Percentiles rank a stretch among this genome's conserved stretches.
These are phyloP conservation scores for Ceratopteris richardii DNA, from an alignment of 75 land plant genomes.

Conservation along the genomic window DNA sequence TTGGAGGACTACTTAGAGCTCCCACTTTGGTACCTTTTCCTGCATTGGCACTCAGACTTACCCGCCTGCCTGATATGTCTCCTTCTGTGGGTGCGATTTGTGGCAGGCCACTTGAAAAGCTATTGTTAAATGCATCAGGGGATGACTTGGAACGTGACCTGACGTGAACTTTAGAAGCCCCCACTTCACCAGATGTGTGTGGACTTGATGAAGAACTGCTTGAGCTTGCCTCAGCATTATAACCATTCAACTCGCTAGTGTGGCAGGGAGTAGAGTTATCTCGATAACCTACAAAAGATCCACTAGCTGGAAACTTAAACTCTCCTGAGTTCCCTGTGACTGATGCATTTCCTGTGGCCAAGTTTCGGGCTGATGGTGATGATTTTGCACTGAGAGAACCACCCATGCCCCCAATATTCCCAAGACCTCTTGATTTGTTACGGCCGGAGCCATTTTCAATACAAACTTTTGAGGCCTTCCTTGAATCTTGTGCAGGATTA, in stretches of 20 bases:
- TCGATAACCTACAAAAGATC: not conserved
- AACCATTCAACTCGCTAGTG: not conserved
- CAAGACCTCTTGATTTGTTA: slow-evolving; percentile 1
- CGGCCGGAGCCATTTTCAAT: not conserved
- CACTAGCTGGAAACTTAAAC: not conserved
- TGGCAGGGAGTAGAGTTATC: not conserved
- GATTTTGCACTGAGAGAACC: not conserved
- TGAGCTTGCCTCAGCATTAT: not conserved
- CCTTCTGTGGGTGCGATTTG: not conserved
- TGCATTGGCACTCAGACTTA: not conserved
- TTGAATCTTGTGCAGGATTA: not conserved
- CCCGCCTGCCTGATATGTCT: not conserved
- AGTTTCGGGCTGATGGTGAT: not conserved
- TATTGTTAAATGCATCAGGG: not conserved
- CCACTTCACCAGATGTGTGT: not conserved
- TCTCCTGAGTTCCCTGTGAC: slow-evolving; percentile 3
- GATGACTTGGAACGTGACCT: not conserved
- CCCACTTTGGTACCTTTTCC: not conserved
- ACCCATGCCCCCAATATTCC: not conserved
- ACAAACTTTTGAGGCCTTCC: not conserved
- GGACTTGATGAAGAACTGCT: not conserved
- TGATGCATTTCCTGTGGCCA: not conserved
- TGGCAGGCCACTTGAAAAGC: not conserved
- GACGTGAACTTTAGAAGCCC: not conserved
- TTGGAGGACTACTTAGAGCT: not conserved